Conservation (phyloP, 495 filamentous ascomycete genomes). For the Tuber aestivum region DNA sequence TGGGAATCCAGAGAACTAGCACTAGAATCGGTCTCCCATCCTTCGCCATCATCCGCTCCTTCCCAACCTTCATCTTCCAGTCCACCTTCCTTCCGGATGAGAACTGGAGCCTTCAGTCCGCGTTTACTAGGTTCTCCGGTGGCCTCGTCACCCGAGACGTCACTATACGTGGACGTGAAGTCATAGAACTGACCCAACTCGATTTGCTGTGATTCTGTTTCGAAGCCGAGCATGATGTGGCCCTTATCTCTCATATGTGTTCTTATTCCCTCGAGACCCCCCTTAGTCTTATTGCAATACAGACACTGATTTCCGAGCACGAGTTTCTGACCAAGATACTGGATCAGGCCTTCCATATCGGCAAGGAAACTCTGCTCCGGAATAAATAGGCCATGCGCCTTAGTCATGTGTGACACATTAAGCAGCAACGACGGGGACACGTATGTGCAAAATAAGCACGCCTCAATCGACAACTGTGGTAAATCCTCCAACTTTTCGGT, state of each 20-base stretch:
- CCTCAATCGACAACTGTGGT: slow-evolving; percentile 50
- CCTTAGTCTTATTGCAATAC: slow-evolving; percentile 72
- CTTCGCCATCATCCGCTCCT: slow-evolving; percentile 47
- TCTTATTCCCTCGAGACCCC: slow-evolving; percentile 66
- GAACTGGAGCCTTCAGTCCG: slow-evolving; percentile 55
- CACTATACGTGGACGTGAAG: slow-evolving; percentile 89
- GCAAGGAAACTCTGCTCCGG: slow-evolving; percentile 77
- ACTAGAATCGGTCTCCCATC: slow-evolving; percentile 90
- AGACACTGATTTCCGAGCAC: slow-evolving; percentile 71
- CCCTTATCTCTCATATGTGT: slow-evolving; percentile 96
- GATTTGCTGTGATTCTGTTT: slow-evolving; percentile 80
- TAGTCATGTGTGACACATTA: slow-evolving; percentile 82
- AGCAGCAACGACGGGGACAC: slow-evolving; percentile 63
- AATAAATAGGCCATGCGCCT: slow-evolving; percentile 91
- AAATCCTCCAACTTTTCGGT: slow-evolving; percentile 40
- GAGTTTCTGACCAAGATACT: slow-evolving; percentile 70
- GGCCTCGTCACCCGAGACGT: slow-evolving; percentile 54
- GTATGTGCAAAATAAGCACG: slow-evolving; percentile 87
- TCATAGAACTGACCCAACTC: slow-evolving; percentile 98
- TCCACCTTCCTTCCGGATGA: slow-evolving; percentile 48
- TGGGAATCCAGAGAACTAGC: slow-evolving; percentile 74
- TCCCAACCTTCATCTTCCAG: slow-evolving; percentile 43
- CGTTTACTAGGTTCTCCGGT: slow-evolving; percentile 49
- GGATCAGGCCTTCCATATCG: slow-evolving; percentile 71
- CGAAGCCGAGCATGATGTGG: slow-evolving; percentile 94